A percentile compares a stretch with the other conserved stretches of the same genome.
Conservation (phyloP, 352 stramenopile species). For the Globisporangium acanthophoron region DNA sequence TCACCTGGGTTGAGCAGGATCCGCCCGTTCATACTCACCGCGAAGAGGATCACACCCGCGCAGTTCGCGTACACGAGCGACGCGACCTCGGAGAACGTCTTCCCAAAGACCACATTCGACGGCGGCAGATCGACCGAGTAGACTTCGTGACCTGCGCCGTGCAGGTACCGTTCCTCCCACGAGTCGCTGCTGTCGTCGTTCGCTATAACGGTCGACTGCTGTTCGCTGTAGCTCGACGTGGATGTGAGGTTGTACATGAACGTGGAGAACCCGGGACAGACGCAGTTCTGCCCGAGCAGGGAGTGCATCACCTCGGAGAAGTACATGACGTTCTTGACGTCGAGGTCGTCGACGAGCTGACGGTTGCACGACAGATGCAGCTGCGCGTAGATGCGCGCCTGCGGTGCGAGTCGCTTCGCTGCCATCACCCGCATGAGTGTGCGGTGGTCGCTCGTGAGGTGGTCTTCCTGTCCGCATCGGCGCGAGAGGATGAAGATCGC, state of each 20-base stretch:
- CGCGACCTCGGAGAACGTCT: conserved; percentile 76
- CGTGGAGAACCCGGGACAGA: conserved; percentile 82
- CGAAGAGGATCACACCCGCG: conserved; percentile 73
- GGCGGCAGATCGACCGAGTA: conserved; percentile 69
- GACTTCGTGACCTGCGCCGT: conserved; percentile 70
- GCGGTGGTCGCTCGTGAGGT: conserved; percentile 66
- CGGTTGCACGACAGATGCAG: conserved; percentile 75
- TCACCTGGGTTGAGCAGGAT: conserved; percentile 78
- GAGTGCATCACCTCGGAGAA: conserved; percentile 79
- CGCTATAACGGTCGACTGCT: conserved; percentile 10
- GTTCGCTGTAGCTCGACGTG: conserved; percentile 60
- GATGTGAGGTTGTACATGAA: conserved; percentile 86
- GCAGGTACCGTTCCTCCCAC: conserved; percentile 73
- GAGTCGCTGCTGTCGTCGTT: conserved; percentile 24
- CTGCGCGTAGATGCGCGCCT: conserved; percentile 58
- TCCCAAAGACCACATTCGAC: conserved; percentile 41
- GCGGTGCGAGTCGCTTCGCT: conserved; percentile 54
- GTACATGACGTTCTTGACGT: conserved; percentile 74
- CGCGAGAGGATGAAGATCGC: conserved; percentile 79
- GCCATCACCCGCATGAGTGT: conserved; percentile 79
- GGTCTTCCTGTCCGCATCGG: conserved; percentile 59
- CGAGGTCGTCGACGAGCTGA: conserved; percentile 66
- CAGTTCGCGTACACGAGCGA: conserved; percentile 74
- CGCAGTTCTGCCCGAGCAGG: conserved; percentile 79
- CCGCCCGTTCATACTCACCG: conserved; percentile 32